phyloP scores from a whole-genome alignment of 164 flowering plant genomes.

The Piper betle region DNA sequence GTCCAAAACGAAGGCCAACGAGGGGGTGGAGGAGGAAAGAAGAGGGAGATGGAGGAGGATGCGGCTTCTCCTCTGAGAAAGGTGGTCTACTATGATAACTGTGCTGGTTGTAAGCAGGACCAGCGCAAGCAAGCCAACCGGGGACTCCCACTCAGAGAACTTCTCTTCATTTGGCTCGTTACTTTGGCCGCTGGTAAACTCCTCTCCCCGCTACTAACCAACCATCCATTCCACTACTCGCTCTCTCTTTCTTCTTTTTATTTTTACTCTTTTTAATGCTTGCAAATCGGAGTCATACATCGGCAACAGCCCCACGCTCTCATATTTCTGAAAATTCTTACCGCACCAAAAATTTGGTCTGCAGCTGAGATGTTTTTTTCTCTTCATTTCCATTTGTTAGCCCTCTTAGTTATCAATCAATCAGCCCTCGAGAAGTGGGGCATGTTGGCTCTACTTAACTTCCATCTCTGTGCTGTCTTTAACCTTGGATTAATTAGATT shows the following conservation, averaged over 20 bases:
- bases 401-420: background rate
- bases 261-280: background rate
- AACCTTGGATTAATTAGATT: background rate
- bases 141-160: conserved; percentile 27
- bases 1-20: too few species aligned
- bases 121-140: conserved; percentile 17
- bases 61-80: conserved; percentile 13
- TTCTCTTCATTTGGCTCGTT: conserved; percentile 29
- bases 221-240: background rate
- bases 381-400: background rate
- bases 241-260: background rate
- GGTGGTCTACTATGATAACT: conserved; percentile 16
- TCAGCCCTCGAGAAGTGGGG: background rate
- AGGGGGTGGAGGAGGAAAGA: background rate
- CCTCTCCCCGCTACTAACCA: background rate
- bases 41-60: background rate
- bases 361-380: background rate
- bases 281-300: too few species aligned
- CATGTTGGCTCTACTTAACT: background rate
- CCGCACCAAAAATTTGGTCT: too few species aligned
- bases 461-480: background rate
- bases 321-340: too few species aligned
- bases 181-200: conserved; percentile 34
- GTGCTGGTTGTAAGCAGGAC: conserved; percentile 20
- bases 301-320: too few species aligned